A percentile compares a stretch with the other conserved stretches of the same genome.
Evolutionary conservation across 768 basidiomycete species (phyloP).

Genomic region (Suillus occidentalis): DNA sequence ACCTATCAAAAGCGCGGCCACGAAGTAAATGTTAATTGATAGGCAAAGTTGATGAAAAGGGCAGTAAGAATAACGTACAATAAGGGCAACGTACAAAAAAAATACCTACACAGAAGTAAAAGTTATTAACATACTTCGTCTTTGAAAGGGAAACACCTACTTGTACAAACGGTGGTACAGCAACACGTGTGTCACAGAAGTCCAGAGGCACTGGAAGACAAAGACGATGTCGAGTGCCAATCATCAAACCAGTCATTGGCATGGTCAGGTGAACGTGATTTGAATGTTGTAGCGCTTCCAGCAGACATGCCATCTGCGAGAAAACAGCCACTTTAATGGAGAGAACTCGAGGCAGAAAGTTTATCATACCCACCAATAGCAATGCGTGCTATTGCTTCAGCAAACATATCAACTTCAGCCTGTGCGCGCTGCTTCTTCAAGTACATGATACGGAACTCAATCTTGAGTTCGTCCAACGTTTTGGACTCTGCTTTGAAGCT

Average conservation of each 20-base stretch:
- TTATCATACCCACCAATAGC: neutral
- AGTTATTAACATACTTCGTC: no score
- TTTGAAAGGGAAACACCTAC: no score
- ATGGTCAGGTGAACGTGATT: neutral
- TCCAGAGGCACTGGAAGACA: neutral
- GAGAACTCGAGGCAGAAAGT: no score
- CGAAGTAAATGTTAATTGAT: no score
- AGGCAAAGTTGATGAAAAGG: no score
- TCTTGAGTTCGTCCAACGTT: neutral
- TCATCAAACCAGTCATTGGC: neutral
- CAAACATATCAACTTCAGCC: neutral
- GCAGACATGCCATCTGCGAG: neutral
- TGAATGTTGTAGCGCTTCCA: neutral
- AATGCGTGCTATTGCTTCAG: neutral
- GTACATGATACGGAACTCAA: neutral
- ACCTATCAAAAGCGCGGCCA: no score
- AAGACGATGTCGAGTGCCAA: neutral
- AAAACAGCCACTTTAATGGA: no score
- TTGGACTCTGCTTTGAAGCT: neutral
- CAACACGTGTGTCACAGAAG: no score
- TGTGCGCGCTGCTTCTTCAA: neutral
- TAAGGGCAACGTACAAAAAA: no score
- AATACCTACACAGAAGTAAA: no score
- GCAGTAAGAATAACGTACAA: no score
- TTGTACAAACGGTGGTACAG: no score